Evolutionary conservation across 371 early-diverging fungal species (phyloP), one percentile per base, ranked within the genome.

Genomic region (Lichtheimia corymbifera): DNA sequence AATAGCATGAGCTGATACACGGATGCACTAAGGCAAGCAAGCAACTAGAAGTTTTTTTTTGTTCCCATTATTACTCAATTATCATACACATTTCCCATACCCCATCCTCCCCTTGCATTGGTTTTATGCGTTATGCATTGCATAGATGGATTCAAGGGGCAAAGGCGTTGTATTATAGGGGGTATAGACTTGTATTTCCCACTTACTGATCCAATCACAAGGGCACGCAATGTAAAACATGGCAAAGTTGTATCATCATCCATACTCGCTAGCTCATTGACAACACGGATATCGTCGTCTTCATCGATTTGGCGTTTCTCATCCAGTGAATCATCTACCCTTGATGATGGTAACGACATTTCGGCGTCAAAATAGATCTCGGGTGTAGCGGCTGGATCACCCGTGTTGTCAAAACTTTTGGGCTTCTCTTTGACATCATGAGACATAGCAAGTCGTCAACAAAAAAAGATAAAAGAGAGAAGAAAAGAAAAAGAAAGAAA

Each of bases 1-100:
- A 79, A 79, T 1, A 62, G 17, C 73, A 76, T 76, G 0, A 79
- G 62, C 25, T 79, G 80, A 49, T 62, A 59, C 3, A 79, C 73
- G 1, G 80, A 72, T 4, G 80, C 68, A 55, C 74, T 69, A 14
- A 79, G 55, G 58, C 65, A 65, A 20, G 72, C 71, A 13, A 80
- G 62, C 7, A 71, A 13, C 79, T 79, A 35, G 20, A n/a, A n/a
- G n/a, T n/a, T n/a, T n/a, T n/a, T n/a, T n/a, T n/a, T n/a, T 53
- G 11, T 15, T 3, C 3, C 14, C 13, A 25, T 42, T 45, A 14
- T 53, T 30, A 13, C 51, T 59, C 15, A 28, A 35, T 5, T 30
- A 58, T 40, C 14, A 45, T 59, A 18, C 28, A n/a, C 28, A 35
- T 4, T 35, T 35, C 35, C 11, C 35, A 35, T 9, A 35, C 35